Percentiles rank a stretch among this genome's conserved stretches.
These are phyloP conservation scores for Candida pseudofarinosa DNA, from an alignment of 805 yeast genomes.

Conservation along the genomic window DNA sequence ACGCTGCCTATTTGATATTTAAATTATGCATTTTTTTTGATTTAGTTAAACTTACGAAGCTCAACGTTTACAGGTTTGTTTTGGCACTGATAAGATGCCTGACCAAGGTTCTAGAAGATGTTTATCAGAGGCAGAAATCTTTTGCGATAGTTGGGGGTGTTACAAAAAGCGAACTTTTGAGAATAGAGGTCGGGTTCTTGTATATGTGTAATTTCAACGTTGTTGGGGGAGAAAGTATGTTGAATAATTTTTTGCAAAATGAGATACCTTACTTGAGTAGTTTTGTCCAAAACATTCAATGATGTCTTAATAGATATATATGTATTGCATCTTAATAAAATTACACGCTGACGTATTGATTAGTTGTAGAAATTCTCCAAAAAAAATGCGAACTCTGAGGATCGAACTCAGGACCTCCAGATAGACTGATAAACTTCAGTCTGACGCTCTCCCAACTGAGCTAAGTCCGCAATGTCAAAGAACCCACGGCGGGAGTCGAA, in stretches of 20 bases:
- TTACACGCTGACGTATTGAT: too few relatives aligned
- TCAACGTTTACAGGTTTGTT: conserved; percentile 36
- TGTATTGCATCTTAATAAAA: too few relatives aligned
- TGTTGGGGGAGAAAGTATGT: conserved; percentile 30
- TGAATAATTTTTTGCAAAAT: conserved; percentile 25
- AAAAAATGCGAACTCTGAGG: conserved; percentile 64
- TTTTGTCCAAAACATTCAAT: not conserved
- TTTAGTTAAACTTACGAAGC: conserved; percentile 25
- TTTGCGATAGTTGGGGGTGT: conserved; percentile 44
- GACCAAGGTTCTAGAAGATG: conserved; percentile 39
- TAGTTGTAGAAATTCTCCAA: too few relatives aligned
- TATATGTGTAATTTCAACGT: conserved; percentile 37
- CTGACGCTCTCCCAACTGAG: conserved; percentile 32
- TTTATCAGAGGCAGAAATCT: conserved; percentile 37
- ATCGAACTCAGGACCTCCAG: conserved; percentile 90
- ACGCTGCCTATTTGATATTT: conserved; percentile 35
- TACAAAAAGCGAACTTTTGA: conserved; percentile 30
- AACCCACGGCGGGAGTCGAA: conserved; percentile 43
- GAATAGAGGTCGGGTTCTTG: conserved; percentile 37
- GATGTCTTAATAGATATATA: too few relatives aligned
- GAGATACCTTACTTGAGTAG: not conserved
- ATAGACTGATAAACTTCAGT: conserved; percentile 39
- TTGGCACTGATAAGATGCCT: conserved; percentile 39
- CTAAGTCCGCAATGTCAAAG: conserved; percentile 15
- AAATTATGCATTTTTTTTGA: conserved; percentile 31